A percentile compares a stretch with the other conserved stretches of the same genome.
phyloP scores from a whole-genome alignment of 2,329 filamentous ascomycete species.

The Fusarium decemcellulare region DNA sequence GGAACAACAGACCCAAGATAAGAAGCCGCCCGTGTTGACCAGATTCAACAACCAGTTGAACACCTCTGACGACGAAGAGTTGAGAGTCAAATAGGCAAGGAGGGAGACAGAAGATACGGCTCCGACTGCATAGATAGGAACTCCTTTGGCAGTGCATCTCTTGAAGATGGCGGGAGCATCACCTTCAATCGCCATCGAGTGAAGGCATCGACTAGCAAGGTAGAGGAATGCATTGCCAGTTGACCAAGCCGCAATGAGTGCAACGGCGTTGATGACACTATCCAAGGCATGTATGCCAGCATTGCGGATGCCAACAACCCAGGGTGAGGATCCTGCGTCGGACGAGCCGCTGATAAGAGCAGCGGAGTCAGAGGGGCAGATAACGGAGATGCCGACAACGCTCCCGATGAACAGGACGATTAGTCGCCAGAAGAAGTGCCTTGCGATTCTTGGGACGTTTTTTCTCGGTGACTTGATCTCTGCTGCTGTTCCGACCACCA shows the following conservation, averaged over 20 bases:
- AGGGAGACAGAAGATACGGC: conserved; percentile 21
- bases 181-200: conserved; percentile 58
- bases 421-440: conserved; percentile 46
- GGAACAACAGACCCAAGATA: conserved; percentile 29
- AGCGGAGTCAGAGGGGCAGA: conserved; percentile 1
- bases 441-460: conserved; percentile 46
- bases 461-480: conserved; percentile 48
- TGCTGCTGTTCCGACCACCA: conserved; percentile 44
- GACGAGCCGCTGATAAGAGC: conserved; percentile 47
- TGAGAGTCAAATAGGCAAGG: conserved; percentile 27
- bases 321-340: conserved; percentile 58
- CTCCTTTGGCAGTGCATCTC: conserved; percentile 40
- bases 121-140: conserved; percentile 42
- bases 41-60: conserved; percentile 36
- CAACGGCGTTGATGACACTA: conserved; percentile 67
- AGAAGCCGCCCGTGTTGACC: conserved; percentile 25
- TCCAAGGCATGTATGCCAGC: conserved; percentile 61
- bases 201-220: conserved; percentile 61
- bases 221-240: conserved; percentile 69
- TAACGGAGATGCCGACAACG: conserved; percentile 5
- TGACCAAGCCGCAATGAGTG: conserved; percentile 69
- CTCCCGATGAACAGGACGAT: conserved; percentile 45
- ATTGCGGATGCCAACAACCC: conserved; percentile 65
- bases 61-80: conserved; percentile 11
- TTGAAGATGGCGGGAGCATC: conserved; percentile 58